Base-by-base conservation (phyloP, 2,329 filamentous ascomycete species). In the Gnomoniopsis sp. region DNA sequence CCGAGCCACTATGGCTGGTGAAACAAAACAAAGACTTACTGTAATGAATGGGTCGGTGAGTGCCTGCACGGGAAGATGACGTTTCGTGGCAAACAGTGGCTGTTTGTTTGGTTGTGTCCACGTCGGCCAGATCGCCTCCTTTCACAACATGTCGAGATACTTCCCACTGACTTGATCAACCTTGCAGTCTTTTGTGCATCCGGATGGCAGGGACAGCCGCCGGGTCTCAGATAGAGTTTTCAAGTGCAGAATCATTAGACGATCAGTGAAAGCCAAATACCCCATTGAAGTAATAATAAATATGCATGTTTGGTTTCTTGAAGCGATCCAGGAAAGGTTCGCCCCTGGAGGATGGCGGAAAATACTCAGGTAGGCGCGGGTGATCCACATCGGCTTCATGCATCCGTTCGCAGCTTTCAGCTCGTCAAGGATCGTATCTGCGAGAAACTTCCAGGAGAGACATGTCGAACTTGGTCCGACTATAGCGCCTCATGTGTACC, bases 361-460 rank as follows among this genome's bases (percentile, higher is more conserved):
- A 46, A 53, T n/a, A 48, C 34, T 23, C 22, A 43, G 26, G 17
- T 17, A 50, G 34, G 26, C 36, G 53, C 53, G 53, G 57, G 49
- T 56, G 60, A 59, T 62, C 60, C 53, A 59, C 60, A 46, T 44
- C 54, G 36, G 30, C 50, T 50, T 53, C 53, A 54, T 62, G 57
- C 56, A 34, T 48, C 14, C 47, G 46, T 49, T 36, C 33, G 47
- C 43, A 43, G 53, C 57, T 57, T 62, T 62, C 60, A 62, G 60
- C 60, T 62, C 43, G 57, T 48, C 60, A 59, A 54, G 60, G 60
- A 62, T 62, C 53, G 50, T 23, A 48, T 49, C 46, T 36, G 33
- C 48, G 53, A 36, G 47, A 50, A 38, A 53, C 8, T 15, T 3
- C 6, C 22, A 47, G 44, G 10, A 30, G 43, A 44, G 44, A 43